phyloP scores from a whole-genome alignment of 1,284 basidiomycete species.

The Cyathus olla region DNA sequence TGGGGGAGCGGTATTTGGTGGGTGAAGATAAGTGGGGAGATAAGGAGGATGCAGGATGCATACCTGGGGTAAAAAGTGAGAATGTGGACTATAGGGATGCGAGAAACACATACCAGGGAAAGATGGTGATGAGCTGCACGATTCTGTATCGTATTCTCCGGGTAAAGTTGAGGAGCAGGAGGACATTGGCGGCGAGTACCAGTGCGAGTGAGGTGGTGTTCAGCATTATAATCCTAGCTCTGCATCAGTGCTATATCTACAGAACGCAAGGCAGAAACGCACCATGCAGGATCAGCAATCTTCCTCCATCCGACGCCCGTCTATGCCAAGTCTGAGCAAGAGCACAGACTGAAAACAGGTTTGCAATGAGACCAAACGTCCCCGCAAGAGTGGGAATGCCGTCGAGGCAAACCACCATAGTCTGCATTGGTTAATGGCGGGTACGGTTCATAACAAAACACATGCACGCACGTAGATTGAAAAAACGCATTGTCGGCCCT shows the following conservation, averaged over 20 bases:
- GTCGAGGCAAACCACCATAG: constrained; percentile 53
- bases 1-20: constrained; percentile 20
- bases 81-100: background rate
- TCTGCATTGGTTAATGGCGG: too few relatives aligned
- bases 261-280: background rate
- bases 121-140: constrained; percentile 47
- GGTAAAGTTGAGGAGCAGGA: constrained; percentile 50
- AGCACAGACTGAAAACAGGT: constrained; percentile 48
- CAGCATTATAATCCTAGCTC: constrained; percentile 32
- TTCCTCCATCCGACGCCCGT: constrained; percentile 13
- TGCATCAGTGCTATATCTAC: background rate
- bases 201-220: constrained; percentile 41
- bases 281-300: constrained; percentile 43
- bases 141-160: constrained; percentile 42
- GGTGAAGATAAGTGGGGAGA: constrained; percentile 40
- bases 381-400: constrained; percentile 50
- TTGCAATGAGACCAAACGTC: constrained; percentile 51
- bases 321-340: constrained; percentile 45
- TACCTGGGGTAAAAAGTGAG: constrained; percentile 34
- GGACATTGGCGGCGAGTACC: constrained; percentile 43
- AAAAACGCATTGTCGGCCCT: too few relatives aligned
- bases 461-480: too few relatives aligned
- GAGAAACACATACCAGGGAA: constrained; percentile 38
- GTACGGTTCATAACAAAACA: too few relatives aligned
- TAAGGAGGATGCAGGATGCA: constrained; percentile 39